Evolutionary conservation across 139 green algal genomes (phyloP), one percentile per base, ranked within the genome.

Genomic region (Astrephomene gubernaculifera): DNA sequence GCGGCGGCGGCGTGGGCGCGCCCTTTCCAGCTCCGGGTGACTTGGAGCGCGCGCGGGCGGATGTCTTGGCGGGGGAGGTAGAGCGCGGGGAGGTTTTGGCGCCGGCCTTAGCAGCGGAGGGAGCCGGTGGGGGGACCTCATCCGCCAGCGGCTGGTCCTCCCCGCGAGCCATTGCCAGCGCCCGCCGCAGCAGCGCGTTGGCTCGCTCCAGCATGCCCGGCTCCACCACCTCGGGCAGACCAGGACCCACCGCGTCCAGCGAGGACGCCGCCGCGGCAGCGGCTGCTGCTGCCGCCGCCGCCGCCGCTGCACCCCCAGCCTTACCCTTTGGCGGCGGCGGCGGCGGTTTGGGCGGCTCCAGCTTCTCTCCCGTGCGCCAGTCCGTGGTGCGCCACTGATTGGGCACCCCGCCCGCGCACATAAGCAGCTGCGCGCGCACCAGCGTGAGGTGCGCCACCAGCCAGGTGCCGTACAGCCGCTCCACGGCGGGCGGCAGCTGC

Each of bases 381-480:
- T 85, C 38, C 1, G 45, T 65, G 27, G n/a, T 2, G 38, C 69
- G 36, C 88, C 88, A 91, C 36, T 88, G 85, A 73, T 89, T 91
- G 43, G 88, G 88, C 57, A 88, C 57, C 2, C 33, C 45, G 27
- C 88, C 88, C 3, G 88, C 65, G 31, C 39, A 2, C 60, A 80
- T 76, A 24, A 89, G 81, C 35, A 87, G 70, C 29, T 67, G 54
- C 14, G 84, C 73, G 9, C 88, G 79, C 4, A 57, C 65, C 27
- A 91, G 54, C 5, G 80, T 39, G 29, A 91, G 72, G 64, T 86
- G 88, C 45, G 88, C 88, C 19, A 89, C 85, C 45, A 73, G 44
- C 88, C 88, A 91, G 52, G 27, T 61, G 68, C 88, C 88, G 64
- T 92, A 92, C 85, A 92, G 85, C 35, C 35, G 36, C 68, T 88